A percentile compares a stretch with the other conserved stretches of the same genome.
phyloP scores from a whole-genome alignment of 441 rosid genomes.

The Croton setiger region DNA sequence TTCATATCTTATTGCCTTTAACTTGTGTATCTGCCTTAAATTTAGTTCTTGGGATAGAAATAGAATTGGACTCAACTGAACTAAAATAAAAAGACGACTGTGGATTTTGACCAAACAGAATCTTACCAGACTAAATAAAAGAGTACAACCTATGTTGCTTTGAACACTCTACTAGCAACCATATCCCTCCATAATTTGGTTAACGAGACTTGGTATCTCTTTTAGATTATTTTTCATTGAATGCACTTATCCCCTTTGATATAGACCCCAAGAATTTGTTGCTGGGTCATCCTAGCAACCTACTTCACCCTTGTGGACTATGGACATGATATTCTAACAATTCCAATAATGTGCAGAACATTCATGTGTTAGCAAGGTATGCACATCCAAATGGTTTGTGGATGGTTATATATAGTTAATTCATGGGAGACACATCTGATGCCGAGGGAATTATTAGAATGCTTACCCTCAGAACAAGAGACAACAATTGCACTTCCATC shows the following conservation, averaged over 20 bases:
- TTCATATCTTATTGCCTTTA: no score
- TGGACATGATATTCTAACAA: background rate
- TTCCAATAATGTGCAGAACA: background rate
- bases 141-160: no score
- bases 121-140: no score
- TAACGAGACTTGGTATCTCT: background rate
- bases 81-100: no score
- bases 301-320: background rate
- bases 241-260: background rate
- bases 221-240: background rate
- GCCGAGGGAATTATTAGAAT: background rate
- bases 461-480: conserved; percentile 92
- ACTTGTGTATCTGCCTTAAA: no score
- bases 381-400: background rate
- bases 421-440: background rate
- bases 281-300: background rate
- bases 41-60: no score
- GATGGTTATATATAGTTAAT: background rate
- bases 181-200: background rate
- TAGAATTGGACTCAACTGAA: no score
- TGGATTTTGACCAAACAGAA: no score
- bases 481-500: conserved; percentile 85
- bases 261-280: background rate
- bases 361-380: background rate
- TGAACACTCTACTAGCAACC: no score